Percentiles rank a stretch among this genome's conserved stretches.
Conservation (phyloP, 129 eudicot species). For the Calendula officinalis region DNA sequence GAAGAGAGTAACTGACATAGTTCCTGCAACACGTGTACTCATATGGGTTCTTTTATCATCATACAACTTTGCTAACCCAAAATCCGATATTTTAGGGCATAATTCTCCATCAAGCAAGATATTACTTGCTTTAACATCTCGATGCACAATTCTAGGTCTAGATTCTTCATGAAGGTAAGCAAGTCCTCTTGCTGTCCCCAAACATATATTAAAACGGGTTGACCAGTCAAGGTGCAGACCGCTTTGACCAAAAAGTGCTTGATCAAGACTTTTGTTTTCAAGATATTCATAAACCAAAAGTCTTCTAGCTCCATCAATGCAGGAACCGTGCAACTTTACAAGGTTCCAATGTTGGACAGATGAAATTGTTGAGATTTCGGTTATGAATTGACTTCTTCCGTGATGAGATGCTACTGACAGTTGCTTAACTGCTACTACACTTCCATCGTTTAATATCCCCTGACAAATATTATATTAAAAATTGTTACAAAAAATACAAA, state of each 20-base stretch:
- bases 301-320: constrained; percentile 57
- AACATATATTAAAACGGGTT: constrained; percentile 51
- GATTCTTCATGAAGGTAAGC: constrained; percentile 65
- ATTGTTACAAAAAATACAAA: background rate
- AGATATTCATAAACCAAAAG: constrained; percentile 71
- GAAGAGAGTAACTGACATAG: constrained; percentile 45
- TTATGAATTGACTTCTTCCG: constrained; percentile 58
- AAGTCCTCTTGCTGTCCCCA: constrained; percentile 63
- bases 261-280: constrained; percentile 70
- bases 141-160: constrained; percentile 32
- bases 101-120: constrained; percentile 44
- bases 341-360: constrained; percentile 78
- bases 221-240: constrained; percentile 49
- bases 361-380: constrained; percentile 79
- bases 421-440: constrained; percentile 59
- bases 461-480: constrained; percentile 1
- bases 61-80: constrained; percentile 62
- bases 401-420: constrained; percentile 57
- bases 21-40: constrained; percentile 71
- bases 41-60: constrained; percentile 67
- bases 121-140: constrained; percentile 21
- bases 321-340: constrained; percentile 65
- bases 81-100: constrained; percentile 68
- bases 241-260: constrained; percentile 65
- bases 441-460: constrained; percentile 68